Evolutionary conservation across 2,329 filamentous ascomycete species (phyloP), one percentile per base, ranked within the genome.

Genomic region (Penicillium sp.): DNA sequence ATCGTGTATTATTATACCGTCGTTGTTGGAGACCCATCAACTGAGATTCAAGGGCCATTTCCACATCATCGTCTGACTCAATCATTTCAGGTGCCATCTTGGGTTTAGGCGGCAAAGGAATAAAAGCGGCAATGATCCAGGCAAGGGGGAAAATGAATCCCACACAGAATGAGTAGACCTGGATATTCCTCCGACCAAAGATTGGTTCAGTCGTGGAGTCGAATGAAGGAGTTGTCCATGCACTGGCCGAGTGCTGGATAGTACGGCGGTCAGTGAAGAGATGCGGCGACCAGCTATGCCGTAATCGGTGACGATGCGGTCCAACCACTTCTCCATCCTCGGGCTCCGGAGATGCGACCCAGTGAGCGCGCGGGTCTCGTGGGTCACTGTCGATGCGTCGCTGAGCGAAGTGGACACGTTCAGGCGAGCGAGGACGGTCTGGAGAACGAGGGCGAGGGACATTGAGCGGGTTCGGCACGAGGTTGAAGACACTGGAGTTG

Each of bases 61-160:
- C 78, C 42, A 79, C 58, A 56, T 74, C 67, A 24, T 70, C 57
- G 45, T 54, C 67, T 68, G 27, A 67, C 72, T 67, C 87, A 81
- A 39, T 80, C 76, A 66, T 67, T 72, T 85, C 83, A 19, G 82
- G 76, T 1, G 75, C 66, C 21, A 79, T 75, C 9, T 71, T 68
- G 0, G 86, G 83, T 54, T 82, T 81, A 1, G 78, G 78, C 10
- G 90, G 90, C 7, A 96, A 75, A 1, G 90, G 90, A 13, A 95
- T 78, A 53, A 93, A 81, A 1, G 90, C 84, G 1, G 88, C 91
- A 61, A 91, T 79, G 78, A 93, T 90, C 91, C 91, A 96, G 54
- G 88, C 89, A 59, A 91, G 82, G 6, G 90, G 91, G 68, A 91
- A 85, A 47, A 93, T 77, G 68, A 96, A 96, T 24, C 91, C 91